Evolutionary conservation across 2,329 filamentous ascomycete species (phyloP), one percentile per base, ranked within the genome.

Genomic region (Tolypocladium endophyticum): DNA sequence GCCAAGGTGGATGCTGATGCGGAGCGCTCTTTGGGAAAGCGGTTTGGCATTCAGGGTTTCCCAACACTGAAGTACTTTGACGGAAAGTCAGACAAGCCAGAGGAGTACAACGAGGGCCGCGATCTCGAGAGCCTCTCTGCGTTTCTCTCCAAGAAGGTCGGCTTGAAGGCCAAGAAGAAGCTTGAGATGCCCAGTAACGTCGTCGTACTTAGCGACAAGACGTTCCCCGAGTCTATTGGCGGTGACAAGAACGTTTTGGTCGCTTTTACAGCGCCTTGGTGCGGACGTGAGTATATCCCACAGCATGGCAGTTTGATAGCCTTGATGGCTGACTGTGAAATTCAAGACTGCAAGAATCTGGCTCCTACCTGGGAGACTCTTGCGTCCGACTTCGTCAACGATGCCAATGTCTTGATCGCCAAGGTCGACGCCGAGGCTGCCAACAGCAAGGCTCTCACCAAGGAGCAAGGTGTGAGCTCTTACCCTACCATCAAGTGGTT

Each of bases 401-500:
- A 99, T 70, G 76, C 86, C 61, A 81, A 83, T 65, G 90, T 99
- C 64, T 72, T 96, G 53, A 86, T 99, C 70, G 94, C 92, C 74
- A 97, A 99, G 81, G 88, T 99, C 63, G 93, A 99, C 72, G 92
- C 91, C 70, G 93, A 99, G 77, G 86, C 88, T 36, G 86, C 90
- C 68, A 90, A 90, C 75, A 85, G 88, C 74, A 97, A 96, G 78
- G 83, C 83, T 53, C 86, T 87, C 56, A 87, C 92, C 57, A 76
- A 85, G 71, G 85, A 87, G 57, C 87, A 94, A 71, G 90, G 87
- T 62, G 85, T 99, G 66, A 83, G 82, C 59, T 90, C 88, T 41
- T 99, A 95, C 82, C 94, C 94, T 56, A 99, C 94, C 63, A 96
- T 99, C 81, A 96, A 96, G 80, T 99, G 88, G 84, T 99, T 97